Conservation (phyloP, 495 filamentous ascomycete species). For the Neurospora sp. region DNA sequence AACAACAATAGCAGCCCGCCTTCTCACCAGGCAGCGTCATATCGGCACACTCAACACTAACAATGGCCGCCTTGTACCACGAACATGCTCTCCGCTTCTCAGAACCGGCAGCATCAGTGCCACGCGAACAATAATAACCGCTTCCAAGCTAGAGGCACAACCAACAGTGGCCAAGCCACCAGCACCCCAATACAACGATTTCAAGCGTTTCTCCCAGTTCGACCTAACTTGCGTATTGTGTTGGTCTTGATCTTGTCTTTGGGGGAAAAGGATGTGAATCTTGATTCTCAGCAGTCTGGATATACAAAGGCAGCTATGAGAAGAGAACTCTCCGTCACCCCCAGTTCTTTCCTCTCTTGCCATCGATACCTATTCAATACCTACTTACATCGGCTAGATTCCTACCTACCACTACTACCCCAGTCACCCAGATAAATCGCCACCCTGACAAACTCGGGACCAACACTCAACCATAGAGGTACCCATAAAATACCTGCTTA, state of each 20-base stretch:
- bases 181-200: neutral
- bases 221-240: slow-evolving; percentile 26
- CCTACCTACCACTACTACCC: neutral
- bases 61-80: neutral
- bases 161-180: neutral
- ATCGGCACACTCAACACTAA: neutral
- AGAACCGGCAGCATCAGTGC: neutral
- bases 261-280: too few relatives aligned
- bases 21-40: neutral
- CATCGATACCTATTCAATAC: neutral
- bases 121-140: neutral
- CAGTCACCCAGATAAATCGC: neutral
- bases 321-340: neutral
- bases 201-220: slow-evolving; percentile 32
- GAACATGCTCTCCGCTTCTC: neutral
- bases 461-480: neutral
- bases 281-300: neutral
- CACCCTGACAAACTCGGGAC: neutral
- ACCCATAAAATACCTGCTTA: neutral
- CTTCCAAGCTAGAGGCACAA: neutral
- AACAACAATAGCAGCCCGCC: neutral
- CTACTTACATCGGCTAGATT: neutral
- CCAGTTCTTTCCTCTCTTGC: neutral
- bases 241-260: too few relatives aligned
- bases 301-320: neutral